phyloP scores from a whole-genome alignment of 345 rosid species.

The Angophora floribunda region DNA sequence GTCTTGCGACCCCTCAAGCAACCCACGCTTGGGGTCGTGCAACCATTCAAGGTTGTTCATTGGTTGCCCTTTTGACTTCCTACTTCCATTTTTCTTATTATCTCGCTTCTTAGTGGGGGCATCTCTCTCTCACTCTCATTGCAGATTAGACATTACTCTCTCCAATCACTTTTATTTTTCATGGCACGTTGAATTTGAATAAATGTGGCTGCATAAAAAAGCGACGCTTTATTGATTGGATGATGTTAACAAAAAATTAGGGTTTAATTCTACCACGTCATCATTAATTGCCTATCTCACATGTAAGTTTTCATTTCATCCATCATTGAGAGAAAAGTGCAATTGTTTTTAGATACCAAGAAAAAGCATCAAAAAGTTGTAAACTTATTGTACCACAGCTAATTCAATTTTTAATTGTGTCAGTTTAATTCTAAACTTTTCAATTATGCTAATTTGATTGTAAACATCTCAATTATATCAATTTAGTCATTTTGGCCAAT shows the following conservation, averaged over 20 bases:
- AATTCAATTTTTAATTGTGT: too few species aligned
- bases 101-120: not conserved
- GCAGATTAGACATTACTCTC: not conserved
- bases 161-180: not conserved
- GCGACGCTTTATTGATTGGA: not conserved
- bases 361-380: not conserved
- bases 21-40: too few species aligned
- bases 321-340: not conserved
- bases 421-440: rapidly evolving
- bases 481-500: rapidly evolving
- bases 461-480: too few species aligned
- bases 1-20: too few species aligned
- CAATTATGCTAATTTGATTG: rapidly evolving
- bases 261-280: too few species aligned
- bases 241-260: not conserved
- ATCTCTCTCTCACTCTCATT: not conserved
- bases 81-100: not conserved
- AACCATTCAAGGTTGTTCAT: not conserved
- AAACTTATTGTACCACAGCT: rapidly evolving
- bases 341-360: not conserved
- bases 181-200: not conserved
- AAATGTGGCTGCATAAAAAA: not conserved
- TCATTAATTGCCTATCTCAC: not conserved
- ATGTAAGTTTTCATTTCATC: not conserved
- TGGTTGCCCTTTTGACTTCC: not conserved